Evolutionary conservation across 352 stramenopile genomes (phyloP), one percentile per base, ranked within the genome.

Genomic region (Thalassiosira exigua): DNA sequence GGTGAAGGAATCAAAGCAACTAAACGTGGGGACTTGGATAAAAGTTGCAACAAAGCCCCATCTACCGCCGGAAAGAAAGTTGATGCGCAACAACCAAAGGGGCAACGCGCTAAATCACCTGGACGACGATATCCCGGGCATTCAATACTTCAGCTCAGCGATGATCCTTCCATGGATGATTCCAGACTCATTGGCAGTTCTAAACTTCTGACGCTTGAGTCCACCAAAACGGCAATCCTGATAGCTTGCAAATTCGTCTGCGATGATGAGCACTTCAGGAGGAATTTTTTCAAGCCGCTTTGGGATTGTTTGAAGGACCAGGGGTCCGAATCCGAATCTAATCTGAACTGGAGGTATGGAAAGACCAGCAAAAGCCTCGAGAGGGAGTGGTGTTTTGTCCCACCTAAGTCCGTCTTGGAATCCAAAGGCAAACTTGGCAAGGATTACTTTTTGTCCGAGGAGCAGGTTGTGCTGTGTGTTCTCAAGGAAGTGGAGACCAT

Each of bases 401-500:
- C 71, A 22, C 78, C 78, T 53, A 59, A 11, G 30, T 77, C 66
- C 3, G 32, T 22, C 5, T n/a, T 69, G 27, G 78, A 68, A 46
- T 32, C 52, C 29, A 79, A 79, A 4, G 78, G 78, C 32, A 22
- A 52, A 41, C 22, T 62, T 17, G 78, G 71, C 29, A 50, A 67
- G 61, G 78, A 86, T 72, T 86, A 73, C 36, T 86, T 67, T 44
- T n/a, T 76, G 0, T 69, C 52, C 19, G 78, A 82, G 52, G 68
- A 81, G 26, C 52, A 75, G 24, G 44, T 86, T 50, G 78, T 75
- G 22, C 50, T 79, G n/a, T 24, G 3, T 48, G 60, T 81, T 5
- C 54, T 86, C 2, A 24, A 79, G 5, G 67, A 81, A 64, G 52
- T 80, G 1, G 32, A 24, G 0, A 50, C 44, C 22, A 19, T 86